Percentiles rank a stretch among this genome's conserved stretches.
phyloP scores from a whole-genome alignment of 345 rosid genomes.

The Eucalyptus coolabah region DNA sequence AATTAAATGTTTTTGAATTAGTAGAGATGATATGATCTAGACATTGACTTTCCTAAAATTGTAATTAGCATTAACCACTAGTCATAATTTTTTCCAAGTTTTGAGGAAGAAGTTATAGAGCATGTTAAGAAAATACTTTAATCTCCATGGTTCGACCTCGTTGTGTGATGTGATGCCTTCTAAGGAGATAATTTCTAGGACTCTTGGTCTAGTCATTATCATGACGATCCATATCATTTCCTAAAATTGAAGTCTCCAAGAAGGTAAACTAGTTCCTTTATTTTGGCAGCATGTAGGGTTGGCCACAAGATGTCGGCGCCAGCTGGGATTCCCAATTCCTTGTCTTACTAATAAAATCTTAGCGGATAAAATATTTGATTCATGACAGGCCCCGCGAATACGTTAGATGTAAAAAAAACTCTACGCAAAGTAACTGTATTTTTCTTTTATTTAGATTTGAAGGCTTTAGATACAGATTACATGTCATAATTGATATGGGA shows the following conservation, averaged over 20 bases:
- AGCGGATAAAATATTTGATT: background rate
- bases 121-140: background rate
- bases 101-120: background rate
- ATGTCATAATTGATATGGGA: background rate
- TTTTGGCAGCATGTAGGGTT: background rate
- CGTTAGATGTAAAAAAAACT: too few species aligned
- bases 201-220: background rate
- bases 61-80: too few species aligned
- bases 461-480: background rate
- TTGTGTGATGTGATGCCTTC: background rate
- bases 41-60: background rate
- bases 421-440: too few species aligned
- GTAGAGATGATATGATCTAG: background rate
- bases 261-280: background rate
- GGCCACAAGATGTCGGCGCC: background rate
- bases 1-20: background rate
- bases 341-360: background rate
- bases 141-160: background rate
- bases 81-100: background rate
- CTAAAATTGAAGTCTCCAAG: background rate
- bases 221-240: background rate
- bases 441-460: too few species aligned
- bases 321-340: background rate
- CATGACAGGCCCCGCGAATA: too few species aligned
- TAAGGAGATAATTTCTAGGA: background rate